phyloP scores from a whole-genome alignment of 495 filamentous ascomycete species.

The Daldinia concentrica region DNA sequence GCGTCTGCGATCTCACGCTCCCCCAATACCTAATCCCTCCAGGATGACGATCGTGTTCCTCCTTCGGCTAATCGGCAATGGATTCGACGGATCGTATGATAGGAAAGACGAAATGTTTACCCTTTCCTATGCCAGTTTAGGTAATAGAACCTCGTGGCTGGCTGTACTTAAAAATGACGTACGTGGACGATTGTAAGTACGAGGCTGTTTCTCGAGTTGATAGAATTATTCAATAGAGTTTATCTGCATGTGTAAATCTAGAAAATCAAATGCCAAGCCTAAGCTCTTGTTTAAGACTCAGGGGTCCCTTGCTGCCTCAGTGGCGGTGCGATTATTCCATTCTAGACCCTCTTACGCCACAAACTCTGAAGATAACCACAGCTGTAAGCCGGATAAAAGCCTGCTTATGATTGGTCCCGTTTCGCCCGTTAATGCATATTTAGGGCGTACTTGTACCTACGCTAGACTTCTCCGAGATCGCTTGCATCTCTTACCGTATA shows the following conservation, averaged over 20 bases:
- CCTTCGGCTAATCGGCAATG: slow-evolving; percentile 8
- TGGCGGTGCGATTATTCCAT: slow-evolving; percentile 10
- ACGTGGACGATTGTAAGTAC: slow-evolving; percentile 12
- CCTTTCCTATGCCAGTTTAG: neutral
- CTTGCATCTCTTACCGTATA: neutral
- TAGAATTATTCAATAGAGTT: neutral
- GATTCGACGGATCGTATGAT: slow-evolving; percentile 5
- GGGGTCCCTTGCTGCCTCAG: slow-evolving; percentile 23
- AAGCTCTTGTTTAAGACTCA: slow-evolving; percentile 24
- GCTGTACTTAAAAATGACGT: slow-evolving; percentile 22
- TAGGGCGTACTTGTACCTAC: neutral
- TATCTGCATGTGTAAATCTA: slow-evolving; percentile 22
- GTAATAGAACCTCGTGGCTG: neutral
- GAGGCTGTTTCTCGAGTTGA: slow-evolving; percentile 9
- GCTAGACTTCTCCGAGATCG: slow-evolving; percentile 13
- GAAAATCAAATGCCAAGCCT: slow-evolving; percentile 23
- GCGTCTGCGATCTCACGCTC: slow-evolving; percentile 9
- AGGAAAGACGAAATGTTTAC: neutral
- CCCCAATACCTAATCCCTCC: slow-evolving; percentile 19
- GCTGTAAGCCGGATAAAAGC: neutral
- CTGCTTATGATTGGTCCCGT: slow-evolving; percentile 7
- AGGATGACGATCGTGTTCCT: slow-evolving; percentile 11
- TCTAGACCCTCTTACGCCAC: slow-evolving; percentile 9
- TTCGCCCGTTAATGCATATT: neutral
- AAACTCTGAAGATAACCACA: neutral